Evolutionary conservation across 495 filamentous ascomycete genomes (phyloP).

Genomic region (Lichina pygmaea): DNA sequence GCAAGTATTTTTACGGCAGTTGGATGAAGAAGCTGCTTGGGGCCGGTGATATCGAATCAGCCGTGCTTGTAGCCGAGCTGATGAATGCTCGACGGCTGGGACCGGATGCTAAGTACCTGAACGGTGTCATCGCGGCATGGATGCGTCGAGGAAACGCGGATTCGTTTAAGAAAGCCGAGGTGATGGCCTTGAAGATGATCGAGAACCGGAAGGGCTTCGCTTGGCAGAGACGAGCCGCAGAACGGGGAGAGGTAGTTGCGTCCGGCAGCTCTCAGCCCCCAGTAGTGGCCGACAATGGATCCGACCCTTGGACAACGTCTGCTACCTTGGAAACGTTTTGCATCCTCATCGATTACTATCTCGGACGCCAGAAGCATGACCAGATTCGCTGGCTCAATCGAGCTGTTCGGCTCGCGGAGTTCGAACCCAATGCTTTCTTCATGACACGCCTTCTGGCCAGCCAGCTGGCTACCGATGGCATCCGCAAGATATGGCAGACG

Average conservation of each 20-base stretch:
- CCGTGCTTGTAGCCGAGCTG: constrained; percentile 35
- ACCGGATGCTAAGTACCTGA: constrained; percentile 41
- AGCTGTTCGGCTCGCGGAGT: constrained; percentile 26
- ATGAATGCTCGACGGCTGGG: constrained; percentile 37
- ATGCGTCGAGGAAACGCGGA: constrained; percentile 27
- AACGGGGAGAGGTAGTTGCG: neutral
- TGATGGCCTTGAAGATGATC: constrained; percentile 54
- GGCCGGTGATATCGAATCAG: constrained; percentile 39
- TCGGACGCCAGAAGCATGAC: constrained; percentile 25
- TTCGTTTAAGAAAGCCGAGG: constrained; percentile 32
- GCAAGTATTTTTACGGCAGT: constrained; percentile 55
- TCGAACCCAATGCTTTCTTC: constrained; percentile 38
- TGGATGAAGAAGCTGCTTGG: constrained; percentile 63
- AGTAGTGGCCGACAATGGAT: neutral
- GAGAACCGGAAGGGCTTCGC: constrained; percentile 32
- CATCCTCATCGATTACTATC: constrained; percentile 45
- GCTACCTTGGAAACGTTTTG: constrained; percentile 57
- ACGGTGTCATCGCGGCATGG: constrained; percentile 53
- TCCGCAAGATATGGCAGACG: constrained; percentile 23
- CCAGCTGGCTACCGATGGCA: constrained; percentile 23
- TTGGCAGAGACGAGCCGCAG: constrained; percentile 12
- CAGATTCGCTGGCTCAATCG: constrained; percentile 29
- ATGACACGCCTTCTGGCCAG: constrained; percentile 50
- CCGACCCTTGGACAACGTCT: neutral
- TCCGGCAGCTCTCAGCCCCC: constrained; percentile 3